Evolutionary conservation across 202 grass and related monocot genomes (phyloP).

Genomic region (Zoysia matrella): DNA sequence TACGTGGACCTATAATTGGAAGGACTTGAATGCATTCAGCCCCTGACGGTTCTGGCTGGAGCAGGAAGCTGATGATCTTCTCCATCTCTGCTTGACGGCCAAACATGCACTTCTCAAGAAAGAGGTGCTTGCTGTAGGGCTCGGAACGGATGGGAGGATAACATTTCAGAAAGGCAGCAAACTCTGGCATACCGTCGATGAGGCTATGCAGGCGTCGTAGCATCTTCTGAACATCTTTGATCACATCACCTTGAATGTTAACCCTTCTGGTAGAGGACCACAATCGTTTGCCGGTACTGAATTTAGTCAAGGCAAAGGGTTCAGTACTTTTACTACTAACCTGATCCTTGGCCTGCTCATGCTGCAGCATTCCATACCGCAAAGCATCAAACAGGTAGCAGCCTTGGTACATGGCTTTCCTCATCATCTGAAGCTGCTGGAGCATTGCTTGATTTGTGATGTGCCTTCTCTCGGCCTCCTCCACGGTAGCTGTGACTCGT

Average conservation of each 20-base stretch:
- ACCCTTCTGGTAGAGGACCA: no score
- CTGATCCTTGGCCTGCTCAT: conserved; percentile 5
- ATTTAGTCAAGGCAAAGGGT: background rate
- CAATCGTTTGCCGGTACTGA: background rate
- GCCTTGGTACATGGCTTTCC: conserved; percentile 25
- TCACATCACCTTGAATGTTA: background rate
- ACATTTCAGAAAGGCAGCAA: background rate
- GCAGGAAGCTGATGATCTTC: conserved; percentile 10
- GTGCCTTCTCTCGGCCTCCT: conserved; percentile 30
- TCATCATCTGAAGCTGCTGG: conserved; percentile 22
- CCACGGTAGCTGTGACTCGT: background rate
- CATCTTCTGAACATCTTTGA: background rate
- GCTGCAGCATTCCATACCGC: background rate
- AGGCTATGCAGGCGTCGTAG: conserved; percentile 11
- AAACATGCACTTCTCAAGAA: conserved; percentile 33
- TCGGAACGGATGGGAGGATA: background rate
- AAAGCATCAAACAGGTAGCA: conserved; percentile 31
- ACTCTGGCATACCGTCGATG: background rate
- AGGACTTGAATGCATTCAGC: conserved; percentile 2
- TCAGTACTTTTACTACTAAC: background rate
- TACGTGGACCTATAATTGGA: background rate
- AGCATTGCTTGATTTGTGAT: conserved; percentile 40
- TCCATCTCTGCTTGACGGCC: conserved; percentile 19
- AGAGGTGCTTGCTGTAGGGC: background rate
- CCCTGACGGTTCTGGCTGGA: background rate